Evolutionary conservation across 1,284 basidiomycete genomes (phyloP).

Genomic region (Sanghuangporus baumii): DNA sequence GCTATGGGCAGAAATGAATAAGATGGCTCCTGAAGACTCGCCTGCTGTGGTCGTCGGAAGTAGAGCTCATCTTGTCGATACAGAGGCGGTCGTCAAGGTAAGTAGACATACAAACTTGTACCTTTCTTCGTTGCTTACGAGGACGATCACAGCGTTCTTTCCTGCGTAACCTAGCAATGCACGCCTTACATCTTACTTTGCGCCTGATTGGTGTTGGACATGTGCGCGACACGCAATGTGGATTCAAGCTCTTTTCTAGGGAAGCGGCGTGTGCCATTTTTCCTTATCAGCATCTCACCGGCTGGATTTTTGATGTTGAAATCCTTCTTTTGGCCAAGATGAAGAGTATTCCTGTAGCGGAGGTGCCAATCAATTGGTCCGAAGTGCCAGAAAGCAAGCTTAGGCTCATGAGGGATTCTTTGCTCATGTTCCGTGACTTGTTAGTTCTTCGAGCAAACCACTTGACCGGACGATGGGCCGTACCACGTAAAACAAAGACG

Average conservation of each 20-base stretch:
- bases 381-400: constrained; percentile 92
- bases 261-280: constrained; percentile 76
- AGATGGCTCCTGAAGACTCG: constrained; percentile 40
- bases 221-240: constrained; percentile 92
- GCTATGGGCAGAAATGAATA: constrained; percentile 72
- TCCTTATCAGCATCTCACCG: constrained; percentile 74
- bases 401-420: constrained; percentile 74
- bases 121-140: background rate
- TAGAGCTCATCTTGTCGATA: constrained; percentile 86
- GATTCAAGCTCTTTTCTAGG: constrained; percentile 91
- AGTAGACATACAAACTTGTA: constrained; percentile 19
- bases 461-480: constrained; percentile 13
- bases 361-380: constrained; percentile 88
- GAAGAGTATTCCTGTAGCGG: constrained; percentile 67
- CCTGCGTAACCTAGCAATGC: constrained; percentile 89
- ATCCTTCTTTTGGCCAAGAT: constrained; percentile 84
- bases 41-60: constrained; percentile 78
- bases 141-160: constrained; percentile 62
- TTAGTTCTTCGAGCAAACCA: constrained; percentile 75
- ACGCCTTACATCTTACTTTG: constrained; percentile 80
- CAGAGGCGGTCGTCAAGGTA: constrained; percentile 92
- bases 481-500: constrained; percentile 6
- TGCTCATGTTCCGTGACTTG: constrained; percentile 87
- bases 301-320: constrained; percentile 96
- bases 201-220: constrained; percentile 81